phyloP scores from a whole-genome alignment of 2,329 filamentous ascomycete genomes.

The Talaromyces sp. region DNA sequence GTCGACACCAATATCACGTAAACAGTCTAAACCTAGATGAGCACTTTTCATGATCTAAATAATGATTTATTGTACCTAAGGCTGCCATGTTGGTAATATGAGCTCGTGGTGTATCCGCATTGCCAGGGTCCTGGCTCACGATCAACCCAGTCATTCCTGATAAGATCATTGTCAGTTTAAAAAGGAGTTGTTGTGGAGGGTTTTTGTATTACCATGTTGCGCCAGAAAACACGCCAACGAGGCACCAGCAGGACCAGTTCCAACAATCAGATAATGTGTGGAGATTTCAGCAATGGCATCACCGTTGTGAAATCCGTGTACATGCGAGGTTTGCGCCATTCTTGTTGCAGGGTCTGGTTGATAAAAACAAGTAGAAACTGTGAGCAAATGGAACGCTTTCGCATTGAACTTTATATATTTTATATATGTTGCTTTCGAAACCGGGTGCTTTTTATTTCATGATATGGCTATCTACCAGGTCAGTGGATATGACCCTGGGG shows the following conservation, averaged over 20 bases:
- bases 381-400: not conserved
- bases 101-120: constrained; percentile 53
- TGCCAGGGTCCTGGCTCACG: constrained; percentile 45
- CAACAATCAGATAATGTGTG: constrained; percentile 38
- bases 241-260: constrained; percentile 51
- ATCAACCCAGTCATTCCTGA: constrained; percentile 50
- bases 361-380: not conserved
- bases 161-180: not conserved
- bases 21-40: constrained; percentile 37
- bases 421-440: not conserved
- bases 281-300: not conserved
- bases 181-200: not conserved
- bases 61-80: constrained; percentile 8
- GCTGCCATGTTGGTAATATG: constrained; percentile 58
- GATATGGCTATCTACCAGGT: not conserved
- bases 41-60: not conserved
- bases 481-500: not conserved
- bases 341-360: not conserved
- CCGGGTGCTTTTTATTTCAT: not conserved
- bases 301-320: not conserved
- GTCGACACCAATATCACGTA: constrained; percentile 49
- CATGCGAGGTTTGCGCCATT: not conserved
- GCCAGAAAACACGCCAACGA: constrained; percentile 50
- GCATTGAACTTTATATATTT: not conserved
- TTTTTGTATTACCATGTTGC: constrained; percentile 37